These are phyloP conservation scores for Eucalyptus albens DNA, from an alignment of 345 rosid genomes.

Conservation along the genomic window DNA sequence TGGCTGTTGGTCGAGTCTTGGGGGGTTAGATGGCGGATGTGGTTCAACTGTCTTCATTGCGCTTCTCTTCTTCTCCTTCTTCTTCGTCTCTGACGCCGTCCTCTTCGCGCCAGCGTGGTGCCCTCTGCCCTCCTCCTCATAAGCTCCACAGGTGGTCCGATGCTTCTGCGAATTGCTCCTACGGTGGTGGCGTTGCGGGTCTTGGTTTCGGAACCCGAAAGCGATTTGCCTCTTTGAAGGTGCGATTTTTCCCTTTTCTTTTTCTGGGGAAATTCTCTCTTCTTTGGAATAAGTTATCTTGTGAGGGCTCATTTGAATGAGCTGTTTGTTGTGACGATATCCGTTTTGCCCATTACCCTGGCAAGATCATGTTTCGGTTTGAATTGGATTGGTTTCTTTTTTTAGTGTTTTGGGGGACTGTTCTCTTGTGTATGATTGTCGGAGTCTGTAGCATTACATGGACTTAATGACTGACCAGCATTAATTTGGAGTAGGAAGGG, in stretches of 20 bases:
- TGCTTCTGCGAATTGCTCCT: slow-evolving; percentile 6
- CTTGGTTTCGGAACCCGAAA: slow-evolving; percentile 11
- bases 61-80: slow-evolving; percentile 19
- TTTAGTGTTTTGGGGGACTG: background rate
- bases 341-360: background rate
- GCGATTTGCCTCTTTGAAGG: slow-evolving; percentile 36
- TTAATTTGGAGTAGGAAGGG: background rate
- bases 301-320: background rate
- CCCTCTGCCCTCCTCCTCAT: slow-evolving; percentile 1
- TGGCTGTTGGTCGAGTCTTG: background rate
- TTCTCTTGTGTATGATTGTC: background rate
- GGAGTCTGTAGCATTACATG: background rate
- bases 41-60: slow-evolving; percentile 20
- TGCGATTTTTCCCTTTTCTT: background rate
- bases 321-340: background rate
- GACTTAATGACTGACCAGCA: background rate
- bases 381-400: background rate
- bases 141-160: slow-evolving; percentile 20
- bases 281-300: background rate
- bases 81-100: slow-evolving; percentile 19
- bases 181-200: slow-evolving; percentile 3
- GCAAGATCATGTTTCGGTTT: background rate
- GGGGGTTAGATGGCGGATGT: slow-evolving; percentile 49
- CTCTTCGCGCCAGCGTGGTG: slow-evolving; percentile 12
- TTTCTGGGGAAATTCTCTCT: background rate